A percentile compares a stretch with the other conserved stretches of the same genome.
phyloP scores from a whole-genome alignment of 108 stramenopile species.

The Nitzschia palea region DNA sequence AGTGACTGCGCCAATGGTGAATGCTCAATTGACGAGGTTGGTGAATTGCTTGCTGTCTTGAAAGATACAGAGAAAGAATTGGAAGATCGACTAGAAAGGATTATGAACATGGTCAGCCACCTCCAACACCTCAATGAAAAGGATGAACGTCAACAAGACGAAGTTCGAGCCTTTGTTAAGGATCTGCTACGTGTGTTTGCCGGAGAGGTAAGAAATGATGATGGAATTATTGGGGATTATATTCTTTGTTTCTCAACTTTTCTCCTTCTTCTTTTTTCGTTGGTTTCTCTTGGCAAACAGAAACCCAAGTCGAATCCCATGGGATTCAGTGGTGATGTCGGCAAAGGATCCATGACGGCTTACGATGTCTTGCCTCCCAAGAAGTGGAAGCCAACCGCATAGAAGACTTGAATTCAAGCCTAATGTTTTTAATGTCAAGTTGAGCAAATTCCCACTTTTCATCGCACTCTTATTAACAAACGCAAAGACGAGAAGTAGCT shows the following conservation, averaged over 20 bases:
- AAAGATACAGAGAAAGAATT: constrained; percentile 68
- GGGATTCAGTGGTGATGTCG: constrained; percentile 71
- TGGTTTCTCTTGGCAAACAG: no score
- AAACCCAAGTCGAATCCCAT: constrained; percentile 37
- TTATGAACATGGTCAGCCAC: constrained; percentile 62
- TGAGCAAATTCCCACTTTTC: constrained; percentile 38
- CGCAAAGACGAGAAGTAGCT: not conserved
- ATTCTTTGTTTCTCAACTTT: constrained; percentile 38
- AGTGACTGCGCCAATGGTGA: constrained; percentile 60
- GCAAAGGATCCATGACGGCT: constrained; percentile 67
- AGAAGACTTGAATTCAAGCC: no score
- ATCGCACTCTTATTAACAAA: constrained; percentile 19
- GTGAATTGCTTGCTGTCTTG: constrained; percentile 57
- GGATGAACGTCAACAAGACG: constrained; percentile 47
- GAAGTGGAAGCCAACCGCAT: constrained; percentile 44
- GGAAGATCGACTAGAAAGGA: constrained; percentile 45
- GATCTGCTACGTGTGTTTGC: constrained; percentile 75
- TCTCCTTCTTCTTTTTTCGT: no score
- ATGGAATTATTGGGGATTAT: no score
- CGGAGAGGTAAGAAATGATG: constrained; percentile 72
- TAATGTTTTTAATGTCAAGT: no score
- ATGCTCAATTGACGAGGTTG: constrained; percentile 71
- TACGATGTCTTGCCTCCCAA: constrained; percentile 77
- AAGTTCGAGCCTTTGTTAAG: constrained; percentile 68
- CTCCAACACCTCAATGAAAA: constrained; percentile 60